Base-by-base conservation (phyloP, 345 rosid genomes). In the Populus nigra region DNA sequence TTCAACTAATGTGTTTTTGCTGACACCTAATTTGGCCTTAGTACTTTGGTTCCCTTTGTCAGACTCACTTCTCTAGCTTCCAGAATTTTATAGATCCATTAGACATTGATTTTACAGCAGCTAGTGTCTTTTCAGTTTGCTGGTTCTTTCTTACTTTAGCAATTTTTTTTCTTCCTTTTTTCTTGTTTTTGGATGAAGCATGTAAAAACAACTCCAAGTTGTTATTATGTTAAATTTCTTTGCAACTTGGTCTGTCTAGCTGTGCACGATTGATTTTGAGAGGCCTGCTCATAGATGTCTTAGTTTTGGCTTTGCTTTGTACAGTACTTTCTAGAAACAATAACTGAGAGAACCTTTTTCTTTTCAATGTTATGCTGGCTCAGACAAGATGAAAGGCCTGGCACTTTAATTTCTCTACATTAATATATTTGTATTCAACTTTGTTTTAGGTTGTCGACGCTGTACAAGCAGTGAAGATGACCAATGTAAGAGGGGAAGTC, bases 381-480 rank as follows among this genome's bases (percentile, higher is more conserved):
- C 25, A n/a, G 63, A 57, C 63, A 57, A n/a, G 5, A 57, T 57
- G 25, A 57, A n/a, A 23, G 63, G 63, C 29, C 63, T 57, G 29
- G 0, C 15, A n/a, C 25, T 8, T n/a, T 23, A 8, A n/a, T 57
- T 4, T 57, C 29, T n/a, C 23, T 10, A 9, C 29, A 9, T 57
- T 55, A 20, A 22, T 23, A n/a, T 57, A 0, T 57, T 1, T 57
- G 25, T n/a, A 57, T n/a, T 3, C 27, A 11, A n/a, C 23, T 57
- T 25, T 73, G 68, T 78, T 69, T 23, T 76, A 96, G 97, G 97
- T 89, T 80, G 97, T 94, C 57, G 97, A 92, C 33, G 94, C 99
- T 47, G 97, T 96, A 22, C 91, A 77, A 76, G 78, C 94, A 38
- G 95, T 92, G 29, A 94, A 91, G 89, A 94, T 92, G 94, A 96